Evolutionary conservation across 495 filamentous ascomycete species (phyloP), one percentile per base, ranked within the genome.

Genomic region (Tuber magnatum): DNA sequence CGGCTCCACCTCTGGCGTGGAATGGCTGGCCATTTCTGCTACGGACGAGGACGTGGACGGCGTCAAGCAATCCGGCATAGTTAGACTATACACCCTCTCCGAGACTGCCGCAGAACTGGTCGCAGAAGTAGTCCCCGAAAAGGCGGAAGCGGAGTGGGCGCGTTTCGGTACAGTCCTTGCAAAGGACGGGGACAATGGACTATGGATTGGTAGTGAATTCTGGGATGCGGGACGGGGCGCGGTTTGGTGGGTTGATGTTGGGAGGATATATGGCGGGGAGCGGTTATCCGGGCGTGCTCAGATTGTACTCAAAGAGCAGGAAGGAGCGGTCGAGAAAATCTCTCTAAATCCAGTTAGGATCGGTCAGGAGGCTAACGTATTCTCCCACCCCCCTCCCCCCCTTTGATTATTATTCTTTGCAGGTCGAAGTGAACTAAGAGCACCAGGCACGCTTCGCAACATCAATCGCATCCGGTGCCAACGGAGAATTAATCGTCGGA

Each of bases 121-220:
- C 4, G 74, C 70, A 0, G 73, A 73, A 69, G 68, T 81, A 61
- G 69, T 73, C 6, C 56, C 56, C 14, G 56, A 65, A 65, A 35
- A 20, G 56, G 39, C 73, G 8, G 68, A 61, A 1, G 69, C 41
- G 18, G 41, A 20, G 12, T 81, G 56, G 46, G 75, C 43, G 4
- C 79, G 77, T 38, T 82, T 82, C 68, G 80, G 80, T 10, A 39
- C 69, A 8, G 70, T 46, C 16, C 3, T 82, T 0, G 76, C 73
- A 3, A 73, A 28, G 7, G 80, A 74, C 42, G 42, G 0, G 18
- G 69, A 22, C 3, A 71, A 20, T 1, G 71, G 72, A 0, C 40
- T 78, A 35, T 81, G 80, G 80, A 74, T 82, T 0, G 76, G 77
- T 8, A 80, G 77, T 28, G 80, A 81, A 35, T 79, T 74, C 28